Conservation (phyloP, 225 moss, liverwort and hornwort species). For the Polytrichum formosum region DNA sequence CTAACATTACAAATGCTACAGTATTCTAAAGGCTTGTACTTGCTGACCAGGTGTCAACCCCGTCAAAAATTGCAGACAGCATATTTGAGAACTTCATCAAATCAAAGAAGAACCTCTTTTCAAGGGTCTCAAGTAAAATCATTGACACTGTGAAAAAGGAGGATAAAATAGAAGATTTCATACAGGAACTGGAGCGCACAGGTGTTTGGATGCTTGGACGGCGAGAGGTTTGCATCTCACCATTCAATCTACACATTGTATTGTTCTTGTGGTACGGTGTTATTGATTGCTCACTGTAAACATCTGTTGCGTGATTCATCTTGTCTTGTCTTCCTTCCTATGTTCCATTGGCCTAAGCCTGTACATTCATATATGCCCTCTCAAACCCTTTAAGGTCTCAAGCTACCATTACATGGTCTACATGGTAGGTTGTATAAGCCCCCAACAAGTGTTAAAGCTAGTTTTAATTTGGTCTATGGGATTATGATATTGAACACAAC, state of each 20-base stretch:
- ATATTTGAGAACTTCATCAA: conserved; percentile 62
- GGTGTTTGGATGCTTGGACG: conserved; percentile 68
- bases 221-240: conserved; percentile 30
- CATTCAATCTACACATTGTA: neutral
- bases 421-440: no score
- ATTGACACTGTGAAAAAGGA: conserved; percentile 57
- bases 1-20: neutral
- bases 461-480: no score
- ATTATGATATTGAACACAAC: no score
- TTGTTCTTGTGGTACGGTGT: no score
- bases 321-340: no score
- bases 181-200: conserved; percentile 62
- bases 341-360: no score
- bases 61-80: conserved; percentile 49
- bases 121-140: conserved; percentile 59
- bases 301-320: no score
- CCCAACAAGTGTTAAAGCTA: no score
- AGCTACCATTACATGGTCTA: no score
- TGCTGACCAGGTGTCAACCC: conserved; percentile 26
- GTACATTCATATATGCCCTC: no score
- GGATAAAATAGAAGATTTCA: conserved; percentile 70
- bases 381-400: no score
- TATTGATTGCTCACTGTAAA: no score
- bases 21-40: neutral
- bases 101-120: conserved; percentile 68